A percentile compares a stretch with the other conserved stretches of the same genome.
phyloP scores from a whole-genome alignment of 2,329 filamentous ascomycete genomes.

The Trichoderma atroviride region DNA sequence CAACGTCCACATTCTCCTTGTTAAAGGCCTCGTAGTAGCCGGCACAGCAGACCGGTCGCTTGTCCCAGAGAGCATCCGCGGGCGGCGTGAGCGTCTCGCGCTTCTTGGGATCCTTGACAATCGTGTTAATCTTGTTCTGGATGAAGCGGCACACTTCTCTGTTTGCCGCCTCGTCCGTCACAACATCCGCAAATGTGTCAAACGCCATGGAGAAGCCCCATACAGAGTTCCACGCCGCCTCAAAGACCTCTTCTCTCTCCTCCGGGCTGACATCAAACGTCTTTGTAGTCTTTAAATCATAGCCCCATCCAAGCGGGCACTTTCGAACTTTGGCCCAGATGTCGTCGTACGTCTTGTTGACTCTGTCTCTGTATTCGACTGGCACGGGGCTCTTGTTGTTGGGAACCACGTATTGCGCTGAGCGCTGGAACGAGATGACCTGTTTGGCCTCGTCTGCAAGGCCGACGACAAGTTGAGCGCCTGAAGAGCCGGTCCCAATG shows the following conservation, averaged over 20 bases:
- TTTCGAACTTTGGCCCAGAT: background rate
- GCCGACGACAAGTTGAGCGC: background rate
- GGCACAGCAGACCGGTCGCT: background rate
- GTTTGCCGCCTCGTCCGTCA: background rate
- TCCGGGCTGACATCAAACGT: background rate
- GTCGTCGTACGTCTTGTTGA: conserved; percentile 5
- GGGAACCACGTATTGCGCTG: background rate
- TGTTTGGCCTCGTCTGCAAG: background rate
- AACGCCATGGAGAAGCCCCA: background rate
- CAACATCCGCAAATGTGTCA: background rate
- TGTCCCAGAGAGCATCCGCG: background rate
- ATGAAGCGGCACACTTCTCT: conserved; percentile 2
- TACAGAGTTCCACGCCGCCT: background rate
- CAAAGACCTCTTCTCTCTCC: background rate
- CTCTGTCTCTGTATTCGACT: background rate
- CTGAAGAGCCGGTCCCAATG: background rate
- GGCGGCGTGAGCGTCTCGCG: background rate
- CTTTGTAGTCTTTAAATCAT: background rate
- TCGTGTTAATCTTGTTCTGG: background rate
- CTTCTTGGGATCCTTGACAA: background rate
- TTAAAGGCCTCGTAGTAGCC: conserved; percentile 1
- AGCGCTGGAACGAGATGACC: background rate
- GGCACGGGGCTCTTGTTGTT: background rate
- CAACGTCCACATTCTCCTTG: conserved; percentile 1
- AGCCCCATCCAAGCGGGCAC: background rate